These are phyloP conservation scores for Zymoseptoria ardabiliae DNA, from an alignment of 2,329 filamentous ascomycete species.

Conservation along the genomic window DNA sequence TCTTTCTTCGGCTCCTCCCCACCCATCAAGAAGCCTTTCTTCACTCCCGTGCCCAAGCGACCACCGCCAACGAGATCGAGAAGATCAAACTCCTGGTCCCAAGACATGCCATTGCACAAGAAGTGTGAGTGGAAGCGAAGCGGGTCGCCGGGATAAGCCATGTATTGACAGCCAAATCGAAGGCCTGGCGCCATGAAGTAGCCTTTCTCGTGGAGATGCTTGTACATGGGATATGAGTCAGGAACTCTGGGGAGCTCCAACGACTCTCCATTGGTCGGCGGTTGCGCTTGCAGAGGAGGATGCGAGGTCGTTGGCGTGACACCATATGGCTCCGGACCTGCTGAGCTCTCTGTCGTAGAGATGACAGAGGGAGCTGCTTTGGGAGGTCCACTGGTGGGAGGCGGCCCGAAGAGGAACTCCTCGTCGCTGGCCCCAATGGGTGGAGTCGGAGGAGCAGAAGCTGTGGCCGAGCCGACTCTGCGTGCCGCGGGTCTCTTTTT, in stretches of 20 bases:
- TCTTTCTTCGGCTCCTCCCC: slow-evolving; percentile 47
- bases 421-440: slow-evolving; percentile 18
- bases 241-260: slow-evolving; percentile 33
- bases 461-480: slow-evolving; percentile 6
- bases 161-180: slow-evolving; percentile 89
- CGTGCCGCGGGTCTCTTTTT: slow-evolving; percentile 11
- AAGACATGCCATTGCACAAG: slow-evolving; percentile 72
- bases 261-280: slow-evolving; percentile 10
- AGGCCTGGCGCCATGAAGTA: slow-evolving; percentile 89
- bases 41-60: slow-evolving; percentile 83
- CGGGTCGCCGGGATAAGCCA: slow-evolving; percentile 91
- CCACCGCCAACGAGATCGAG: slow-evolving; percentile 82
- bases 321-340: slow-evolving; percentile 16
- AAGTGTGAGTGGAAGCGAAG: slow-evolving; percentile 95
- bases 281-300: slow-evolving; percentile 32
- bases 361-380: slow-evolving; percentile 7
- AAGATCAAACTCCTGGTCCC: slow-evolving; percentile 78
- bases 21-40: slow-evolving; percentile 88
- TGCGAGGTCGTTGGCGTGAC: slow-evolving; percentile 47
- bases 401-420: slow-evolving; percentile 24
- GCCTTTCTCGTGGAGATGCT: slow-evolving; percentile 66
- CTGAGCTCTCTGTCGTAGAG: slow-evolving; percentile 10
- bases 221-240: slow-evolving; percentile 66
- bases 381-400: slow-evolving; percentile 14
- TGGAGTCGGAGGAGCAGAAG: slow-evolving; percentile 1